These are phyloP conservation scores for Schizosaccharomyces versatilis DNA, from an alignment of 1,139 yeast genomes.

Conservation along the genomic window DNA sequence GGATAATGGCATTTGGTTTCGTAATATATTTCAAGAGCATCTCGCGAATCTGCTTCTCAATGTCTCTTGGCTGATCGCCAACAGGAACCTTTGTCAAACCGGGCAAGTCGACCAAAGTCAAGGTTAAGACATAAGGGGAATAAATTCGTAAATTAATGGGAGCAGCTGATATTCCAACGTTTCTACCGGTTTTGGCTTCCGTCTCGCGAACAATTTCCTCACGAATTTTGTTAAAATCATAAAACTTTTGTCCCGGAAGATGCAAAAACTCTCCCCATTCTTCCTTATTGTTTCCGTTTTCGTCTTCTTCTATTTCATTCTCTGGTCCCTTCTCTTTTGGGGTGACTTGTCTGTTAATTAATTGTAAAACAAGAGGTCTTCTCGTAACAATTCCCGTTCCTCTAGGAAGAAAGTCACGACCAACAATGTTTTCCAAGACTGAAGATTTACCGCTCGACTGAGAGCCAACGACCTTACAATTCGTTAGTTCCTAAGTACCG, in stretches of 20 bases:
- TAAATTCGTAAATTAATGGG: slow-evolving; percentile 87
- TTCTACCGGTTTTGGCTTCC: slow-evolving; percentile 79
- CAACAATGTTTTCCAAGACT: slow-evolving; percentile 79
- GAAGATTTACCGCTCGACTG: slow-evolving; percentile 94
- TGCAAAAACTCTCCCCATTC: slow-evolving; percentile 98
- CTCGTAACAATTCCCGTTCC: slow-evolving; percentile 1
- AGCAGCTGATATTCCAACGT: slow-evolving; percentile 73
- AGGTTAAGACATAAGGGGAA: slow-evolving; percentile 86
- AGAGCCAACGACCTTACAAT: slow-evolving; percentile 35
- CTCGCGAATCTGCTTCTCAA: slow-evolving; percentile 80
- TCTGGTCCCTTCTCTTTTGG: slow-evolving; percentile 12
- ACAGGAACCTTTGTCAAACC: slow-evolving; percentile 97
- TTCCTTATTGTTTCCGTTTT: slow-evolving; percentile 50
- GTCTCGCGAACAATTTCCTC: slow-evolving; percentile 82
- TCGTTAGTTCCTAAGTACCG: not conserved
- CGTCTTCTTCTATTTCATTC: slow-evolving; percentile 12
- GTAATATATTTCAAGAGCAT: slow-evolving; percentile 87
- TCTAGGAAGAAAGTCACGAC: slow-evolving; percentile 82
- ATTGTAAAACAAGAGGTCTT: slow-evolving; percentile 12
- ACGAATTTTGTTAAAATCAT: slow-evolving; percentile 77
- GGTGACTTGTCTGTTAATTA: slow-evolving; percentile 13
- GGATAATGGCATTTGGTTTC: slow-evolving; percentile 84
- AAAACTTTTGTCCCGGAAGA: slow-evolving; percentile 69
- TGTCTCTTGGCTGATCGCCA: slow-evolving; percentile 96
- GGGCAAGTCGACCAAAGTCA: slow-evolving; percentile 90